Evolutionary conservation across 2,329 filamentous ascomycete genomes (phyloP), one percentile per base, ranked within the genome.

Genomic region (Verticillium klebahnii): DNA sequence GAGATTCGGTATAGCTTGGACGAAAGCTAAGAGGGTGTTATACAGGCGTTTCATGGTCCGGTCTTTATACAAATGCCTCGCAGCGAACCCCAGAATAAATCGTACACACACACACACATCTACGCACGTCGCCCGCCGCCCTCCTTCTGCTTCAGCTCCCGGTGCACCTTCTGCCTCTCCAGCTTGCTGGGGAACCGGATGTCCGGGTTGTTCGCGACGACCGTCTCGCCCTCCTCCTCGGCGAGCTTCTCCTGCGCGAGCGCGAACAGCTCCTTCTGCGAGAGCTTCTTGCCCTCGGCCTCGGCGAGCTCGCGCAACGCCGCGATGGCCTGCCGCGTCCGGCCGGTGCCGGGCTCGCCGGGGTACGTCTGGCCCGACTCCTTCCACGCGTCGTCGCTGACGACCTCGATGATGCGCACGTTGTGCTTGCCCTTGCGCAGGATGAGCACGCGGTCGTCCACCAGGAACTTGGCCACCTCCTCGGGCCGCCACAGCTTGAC

Each of bases 351-450:
- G 0, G 81, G 77, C 73, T 85, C 75, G 55, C 85, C 85, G 1
- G 82, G 79, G 70, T 87, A 87, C 19, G 73, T 74, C 64, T 75
- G 62, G 32, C 84, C 84, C 61, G 77, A 80, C 5, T 66, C 69
- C 52, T 73, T 68, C 79, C 82, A 88, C 63, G 81, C 80, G 56
- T 83, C 76, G 68, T 89, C 84, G 64, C 74, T 76, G 34, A 89
- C 76, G 64, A 89, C 77, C 72, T 88, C 78, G 59, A 89, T 78
- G 65, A 88, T 80, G 56, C 85, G 82, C 56, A 89, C 73, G 64
- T 88, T 86, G 73, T 87, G 82, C 75, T 87, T 88, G 66, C 86
- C 86, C 69, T 82, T 85, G 65, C 87, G 84, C 60, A 89, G 75
- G 67, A 89, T 81, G 65, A 89, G 75, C 56, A 88, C 67, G 65